phyloP scores from a whole-genome alignment of 345 rosid genomes.

The Lenwebbia sp. region DNA sequence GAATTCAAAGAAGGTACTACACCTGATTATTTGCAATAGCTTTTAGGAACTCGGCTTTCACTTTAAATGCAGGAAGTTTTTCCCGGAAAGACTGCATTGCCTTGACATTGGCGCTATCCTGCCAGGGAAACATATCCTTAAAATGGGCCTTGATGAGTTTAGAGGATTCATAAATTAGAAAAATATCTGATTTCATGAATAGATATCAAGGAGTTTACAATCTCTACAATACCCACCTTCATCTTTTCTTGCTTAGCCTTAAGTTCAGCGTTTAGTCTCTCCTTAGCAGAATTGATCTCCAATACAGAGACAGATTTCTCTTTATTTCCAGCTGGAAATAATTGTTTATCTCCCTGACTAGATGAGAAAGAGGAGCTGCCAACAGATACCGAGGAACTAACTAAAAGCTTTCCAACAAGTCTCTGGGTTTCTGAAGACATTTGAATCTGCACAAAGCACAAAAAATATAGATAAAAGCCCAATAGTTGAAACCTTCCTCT shows the following conservation, averaged over 20 bases:
- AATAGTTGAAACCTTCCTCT: background rate
- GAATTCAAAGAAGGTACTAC: background rate
- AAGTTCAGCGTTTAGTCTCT: conserved; percentile 51
- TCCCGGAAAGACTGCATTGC: conserved; percentile 67
- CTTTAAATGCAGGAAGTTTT: conserved; percentile 83
- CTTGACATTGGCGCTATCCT: conserved; percentile 47
- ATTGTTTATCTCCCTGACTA: conserved; percentile 20
- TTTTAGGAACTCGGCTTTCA: conserved; percentile 62
- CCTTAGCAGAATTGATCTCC: conserved; percentile 31
- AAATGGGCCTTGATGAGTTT: background rate
- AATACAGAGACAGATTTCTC: conserved; percentile 18
- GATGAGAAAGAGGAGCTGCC: conserved; percentile 22
- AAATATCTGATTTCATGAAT: background rate
- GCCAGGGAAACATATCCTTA: background rate
- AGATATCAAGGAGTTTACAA: background rate
- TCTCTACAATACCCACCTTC: conserved; percentile 23
- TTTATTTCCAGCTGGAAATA: conserved; percentile 17
- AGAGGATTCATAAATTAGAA: background rate
- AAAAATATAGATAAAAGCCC: background rate
- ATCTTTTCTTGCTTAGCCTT: conserved; percentile 68
- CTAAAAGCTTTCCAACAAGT: conserved; percentile 73
- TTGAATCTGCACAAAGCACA: conserved; percentile 45
- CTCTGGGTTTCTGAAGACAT: conserved; percentile 85
- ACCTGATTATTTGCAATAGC: conserved; percentile 85
- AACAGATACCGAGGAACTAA: conserved; percentile 28